phyloP scores from a whole-genome alignment of 495 filamentous ascomycete species.

The Talaromyces liani region DNA sequence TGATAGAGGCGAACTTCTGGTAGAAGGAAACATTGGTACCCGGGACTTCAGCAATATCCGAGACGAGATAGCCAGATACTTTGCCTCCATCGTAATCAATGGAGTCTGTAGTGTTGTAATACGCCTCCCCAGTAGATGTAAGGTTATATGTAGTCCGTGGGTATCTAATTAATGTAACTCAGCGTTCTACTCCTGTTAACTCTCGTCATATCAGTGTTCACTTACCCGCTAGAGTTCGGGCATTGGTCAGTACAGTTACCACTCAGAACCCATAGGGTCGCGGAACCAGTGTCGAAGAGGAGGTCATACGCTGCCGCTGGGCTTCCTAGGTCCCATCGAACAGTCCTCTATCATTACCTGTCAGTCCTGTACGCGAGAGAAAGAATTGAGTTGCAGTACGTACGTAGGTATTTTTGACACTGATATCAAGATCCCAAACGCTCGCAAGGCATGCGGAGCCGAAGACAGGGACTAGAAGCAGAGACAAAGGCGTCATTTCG shows the following conservation, averaged over 20 bases:
- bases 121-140: not conserved
- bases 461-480: not conserved
- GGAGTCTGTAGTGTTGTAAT: not conserved
- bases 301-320: not conserved
- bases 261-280: not conserved
- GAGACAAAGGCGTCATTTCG: not conserved
- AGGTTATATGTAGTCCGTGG: not conserved
- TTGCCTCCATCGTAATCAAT: not conserved
- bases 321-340: not conserved
- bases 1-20: not conserved
- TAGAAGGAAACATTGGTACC: not conserved
- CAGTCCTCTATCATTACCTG: not conserved
- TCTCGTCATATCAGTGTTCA: not conserved
- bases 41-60: not conserved
- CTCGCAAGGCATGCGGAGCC: not conserved
- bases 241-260: not conserved
- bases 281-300: not conserved
- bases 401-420: not conserved
- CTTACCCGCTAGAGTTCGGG: not conserved
- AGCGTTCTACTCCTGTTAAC: not conserved
- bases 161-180: not conserved
- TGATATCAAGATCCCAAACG: slow-evolving; percentile 1
- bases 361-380: not conserved
- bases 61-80: not conserved
- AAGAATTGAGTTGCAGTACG: not conserved